Evolutionary conservation across 2,329 filamentous ascomycete genomes (phyloP).

Genomic region (Xylaria sp.): DNA sequence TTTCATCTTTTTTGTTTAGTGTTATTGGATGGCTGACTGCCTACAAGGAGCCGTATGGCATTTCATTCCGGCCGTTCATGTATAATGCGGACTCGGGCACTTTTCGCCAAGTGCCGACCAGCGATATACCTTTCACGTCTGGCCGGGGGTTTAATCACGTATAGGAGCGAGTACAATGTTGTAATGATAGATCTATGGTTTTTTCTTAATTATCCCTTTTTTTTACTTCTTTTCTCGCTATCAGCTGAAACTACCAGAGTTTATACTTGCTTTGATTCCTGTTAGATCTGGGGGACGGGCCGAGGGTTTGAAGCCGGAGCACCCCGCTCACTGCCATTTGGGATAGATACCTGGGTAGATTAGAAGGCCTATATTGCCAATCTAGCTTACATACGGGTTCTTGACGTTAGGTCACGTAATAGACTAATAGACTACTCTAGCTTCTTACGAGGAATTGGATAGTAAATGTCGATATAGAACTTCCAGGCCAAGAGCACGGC

Average conservation of each 20-base stretch:
- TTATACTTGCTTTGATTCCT: neutral
- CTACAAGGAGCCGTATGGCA: constrained; percentile 32
- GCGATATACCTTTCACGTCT: constrained; percentile 26
- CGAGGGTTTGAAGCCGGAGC: neutral
- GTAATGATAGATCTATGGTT: neutral
- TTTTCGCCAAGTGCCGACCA: constrained; percentile 25
- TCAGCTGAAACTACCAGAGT: neutral
- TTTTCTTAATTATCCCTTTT: neutral
- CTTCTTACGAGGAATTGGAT: too few relatives aligned
- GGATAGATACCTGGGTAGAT: neutral
- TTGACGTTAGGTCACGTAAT: neutral
- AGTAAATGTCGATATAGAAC: too few relatives aligned
- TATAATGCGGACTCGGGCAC: constrained; percentile 24
- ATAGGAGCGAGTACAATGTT: neutral
- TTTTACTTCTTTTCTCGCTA: neutral
- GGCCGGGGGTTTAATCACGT: neutral
- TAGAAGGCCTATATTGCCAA: neutral
- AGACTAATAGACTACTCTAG: neutral
- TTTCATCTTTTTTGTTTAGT: neutral
- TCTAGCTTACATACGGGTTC: neutral
- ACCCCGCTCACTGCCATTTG: neutral
- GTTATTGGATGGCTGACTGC: neutral
- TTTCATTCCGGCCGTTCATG: constrained; percentile 24
- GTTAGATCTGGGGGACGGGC: neutral
- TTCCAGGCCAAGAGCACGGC: too few relatives aligned